A percentile compares a stretch with the other conserved stretches of the same genome.
phyloP scores from a whole-genome alignment of 495 filamentous ascomycete genomes.

The Lophiotrema nucula region DNA sequence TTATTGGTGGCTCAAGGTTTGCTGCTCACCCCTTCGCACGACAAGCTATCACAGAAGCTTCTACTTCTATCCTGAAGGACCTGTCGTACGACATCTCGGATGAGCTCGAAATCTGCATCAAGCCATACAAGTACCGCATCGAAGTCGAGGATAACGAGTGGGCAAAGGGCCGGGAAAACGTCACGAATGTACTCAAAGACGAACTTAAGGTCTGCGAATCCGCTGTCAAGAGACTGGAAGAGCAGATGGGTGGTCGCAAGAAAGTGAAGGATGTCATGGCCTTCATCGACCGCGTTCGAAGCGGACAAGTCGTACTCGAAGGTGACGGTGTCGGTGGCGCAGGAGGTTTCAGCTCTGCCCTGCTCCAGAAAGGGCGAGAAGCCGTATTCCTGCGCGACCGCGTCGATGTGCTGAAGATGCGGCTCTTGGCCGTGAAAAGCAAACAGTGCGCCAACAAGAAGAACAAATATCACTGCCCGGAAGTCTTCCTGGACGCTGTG shows the following conservation, averaged over 20 bases:
- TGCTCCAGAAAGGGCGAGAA: conserved; percentile 81
- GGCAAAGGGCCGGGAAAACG: conserved; percentile 76
- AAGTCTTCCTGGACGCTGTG: conserved; percentile 95
- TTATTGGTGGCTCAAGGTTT: conserved; percentile 79
- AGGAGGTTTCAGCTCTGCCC: conserved; percentile 82
- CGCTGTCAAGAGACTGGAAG: conserved; percentile 73
- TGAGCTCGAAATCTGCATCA: conserved; percentile 99
- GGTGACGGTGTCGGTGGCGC: conserved; percentile 79
- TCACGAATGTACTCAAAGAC: conserved; percentile 71
- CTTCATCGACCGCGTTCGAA: conserved; percentile 86
- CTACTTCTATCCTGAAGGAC: conserved; percentile 83
- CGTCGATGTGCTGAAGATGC: conserved; percentile 84
- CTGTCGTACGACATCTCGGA: conserved; percentile 94
- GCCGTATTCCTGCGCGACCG: conserved; percentile 90
- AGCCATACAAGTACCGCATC: conserved; percentile 96
- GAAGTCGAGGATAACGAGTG: conserved; percentile 91
- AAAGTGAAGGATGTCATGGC: conserved; percentile 86
- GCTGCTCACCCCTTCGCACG: conserved; percentile 85
- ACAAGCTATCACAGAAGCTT: conserved; percentile 86
- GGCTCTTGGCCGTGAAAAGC: conserved; percentile 77
- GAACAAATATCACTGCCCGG: conserved; percentile 95
- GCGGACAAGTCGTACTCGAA: conserved; percentile 78
- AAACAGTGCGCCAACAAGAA: conserved; percentile 77
- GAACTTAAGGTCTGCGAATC: conserved; percentile 81
- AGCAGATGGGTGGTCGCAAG: conserved; percentile 68